These are phyloP conservation scores for Aspergillus sp. DNA, from an alignment of 2,329 filamentous ascomycete genomes.

Conservation along the genomic window DNA sequence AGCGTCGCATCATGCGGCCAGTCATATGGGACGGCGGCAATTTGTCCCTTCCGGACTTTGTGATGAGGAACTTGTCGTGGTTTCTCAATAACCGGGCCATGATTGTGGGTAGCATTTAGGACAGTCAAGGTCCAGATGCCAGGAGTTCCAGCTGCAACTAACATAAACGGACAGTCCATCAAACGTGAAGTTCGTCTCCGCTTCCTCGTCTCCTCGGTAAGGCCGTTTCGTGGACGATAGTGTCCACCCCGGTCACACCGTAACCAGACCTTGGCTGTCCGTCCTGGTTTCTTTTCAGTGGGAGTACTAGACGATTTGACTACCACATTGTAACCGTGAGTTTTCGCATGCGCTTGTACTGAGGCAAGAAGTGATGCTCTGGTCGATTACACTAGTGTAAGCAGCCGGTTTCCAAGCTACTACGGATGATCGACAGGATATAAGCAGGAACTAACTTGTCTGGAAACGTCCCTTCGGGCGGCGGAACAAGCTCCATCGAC, in stretches of 20 bases:
- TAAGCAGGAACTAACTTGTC: constrained; percentile 35
- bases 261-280: constrained; percentile 46
- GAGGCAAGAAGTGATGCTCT: constrained; percentile 38
- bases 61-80: constrained; percentile 42
- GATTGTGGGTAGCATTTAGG: constrained; percentile 43
- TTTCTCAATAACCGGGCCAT: constrained; percentile 43
- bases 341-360: constrained; percentile 43
- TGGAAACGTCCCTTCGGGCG: constrained; percentile 45
- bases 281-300: constrained; percentile 46
- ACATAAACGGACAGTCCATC: constrained; percentile 47
- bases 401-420: background rate
- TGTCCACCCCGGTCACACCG: constrained; percentile 47
- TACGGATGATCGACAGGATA: background rate
- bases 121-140: constrained; percentile 46
- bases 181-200: constrained; percentile 44
- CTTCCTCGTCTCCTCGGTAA: constrained; percentile 47
- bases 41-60: constrained; percentile 45
- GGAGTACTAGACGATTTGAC: constrained; percentile 48
- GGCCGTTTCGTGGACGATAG: constrained; percentile 45
- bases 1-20: constrained; percentile 49
- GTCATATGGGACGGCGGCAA: constrained; percentile 43
- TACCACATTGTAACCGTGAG: constrained; percentile 46
- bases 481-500: constrained; percentile 42
- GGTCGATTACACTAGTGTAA: constrained; percentile 8
- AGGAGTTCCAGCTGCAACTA: constrained; percentile 44